Base-by-base conservation (phyloP, 257 asterid species). In the Lycium barbarum region DNA sequence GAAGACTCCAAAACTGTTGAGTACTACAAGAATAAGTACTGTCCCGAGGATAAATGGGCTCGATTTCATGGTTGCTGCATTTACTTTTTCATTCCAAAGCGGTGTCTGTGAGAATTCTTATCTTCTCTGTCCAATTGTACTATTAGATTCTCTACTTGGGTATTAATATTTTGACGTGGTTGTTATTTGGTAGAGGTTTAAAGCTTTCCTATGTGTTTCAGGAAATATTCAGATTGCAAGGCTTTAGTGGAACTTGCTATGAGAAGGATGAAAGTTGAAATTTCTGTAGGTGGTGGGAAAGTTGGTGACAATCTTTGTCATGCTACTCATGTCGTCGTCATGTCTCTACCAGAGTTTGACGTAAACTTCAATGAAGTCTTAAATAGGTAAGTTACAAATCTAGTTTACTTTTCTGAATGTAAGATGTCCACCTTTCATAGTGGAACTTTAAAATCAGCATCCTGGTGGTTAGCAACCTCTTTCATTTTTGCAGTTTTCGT, bases 211-310 rank as follows among this genome's bases (percentile, higher is more conserved):
- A 59, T 72, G 81, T 84, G 78, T 72, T 85, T 78, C 82, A 92
- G 95, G 83, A 90, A 89, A 71, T 88, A 89, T 79, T 81, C 81
- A 84, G 91, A 86, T 74, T 90, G 87, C 91, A 94, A 92, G 87
- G 88, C 87, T 86, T 87, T 91, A 80, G 82, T 91, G 84, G 97
- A 92, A 79, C 89, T 93, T 87, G 89, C 91, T 82, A 87, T 86
- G 84, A 91, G 94, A 90, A 91, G 98, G 87, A 90, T 96, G 99
- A 96, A 91, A 90, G 83, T 91, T 88, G 97, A 90, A 86, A 89
- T 96, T 90, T 91, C 93, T 82, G 85, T 55, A 85, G 90, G 92
- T 33, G 99, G 99, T 86, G 99, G 99, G 83, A 85, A 78, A 83
- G 90, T 93, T 63, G 79, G 89, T 36, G 92, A 89, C 62, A 80